Evolutionary conservation across 768 basidiomycete genomes (phyloP).

Genomic region (Hypholoma fasciculare): DNA sequence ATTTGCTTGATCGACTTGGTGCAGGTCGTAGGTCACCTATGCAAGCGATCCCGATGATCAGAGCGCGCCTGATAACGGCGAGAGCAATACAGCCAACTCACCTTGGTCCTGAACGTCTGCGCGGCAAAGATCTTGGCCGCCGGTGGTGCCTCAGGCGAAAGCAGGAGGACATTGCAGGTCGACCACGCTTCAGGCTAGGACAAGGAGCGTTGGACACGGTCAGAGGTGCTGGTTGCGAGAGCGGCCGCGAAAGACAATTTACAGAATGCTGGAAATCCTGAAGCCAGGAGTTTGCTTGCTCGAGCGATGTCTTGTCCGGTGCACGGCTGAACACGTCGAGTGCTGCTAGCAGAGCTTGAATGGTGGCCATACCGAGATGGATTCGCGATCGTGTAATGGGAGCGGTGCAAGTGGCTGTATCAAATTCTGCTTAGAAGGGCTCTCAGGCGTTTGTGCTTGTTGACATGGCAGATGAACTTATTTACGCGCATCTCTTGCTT

Average conservation of each 20-base stretch:
- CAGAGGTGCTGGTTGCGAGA: slow-evolving; percentile 63
- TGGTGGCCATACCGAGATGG: slow-evolving; percentile 53
- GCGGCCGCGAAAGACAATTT: slow-evolving; percentile 77
- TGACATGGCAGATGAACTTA: slow-evolving; percentile 23
- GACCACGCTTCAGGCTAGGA: slow-evolving; percentile 95
- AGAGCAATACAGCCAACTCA: slow-evolving; percentile 30
- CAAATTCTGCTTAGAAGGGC: slow-evolving; percentile 9
- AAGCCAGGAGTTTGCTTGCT: slow-evolving; percentile 91
- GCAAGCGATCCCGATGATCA: slow-evolving; percentile 28
- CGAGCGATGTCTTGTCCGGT: slow-evolving; percentile 81
- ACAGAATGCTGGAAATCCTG: slow-evolving; percentile 99
- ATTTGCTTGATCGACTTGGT: slow-evolving; percentile 77
- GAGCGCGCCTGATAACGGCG: slow-evolving; percentile 15
- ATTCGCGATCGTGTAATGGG: slow-evolving; percentile 18
- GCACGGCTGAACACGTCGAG: slow-evolving; percentile 78
- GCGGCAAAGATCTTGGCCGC: slow-evolving; percentile 93
- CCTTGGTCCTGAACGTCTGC: slow-evolving; percentile 95
- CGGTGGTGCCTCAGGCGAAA: slow-evolving; percentile 71
- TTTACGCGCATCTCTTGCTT: not conserved
- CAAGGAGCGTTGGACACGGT: slow-evolving; percentile 60
- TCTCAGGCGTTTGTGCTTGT: slow-evolving; percentile 36
- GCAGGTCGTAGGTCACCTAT: slow-evolving; percentile 93
- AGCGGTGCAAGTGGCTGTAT: slow-evolving; percentile 14
- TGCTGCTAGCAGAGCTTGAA: slow-evolving; percentile 73
- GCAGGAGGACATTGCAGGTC: slow-evolving; percentile 89